phyloP scores from a whole-genome alignment of 2,329 filamentous ascomycete species.

The Xylaria arbuscula region DNA sequence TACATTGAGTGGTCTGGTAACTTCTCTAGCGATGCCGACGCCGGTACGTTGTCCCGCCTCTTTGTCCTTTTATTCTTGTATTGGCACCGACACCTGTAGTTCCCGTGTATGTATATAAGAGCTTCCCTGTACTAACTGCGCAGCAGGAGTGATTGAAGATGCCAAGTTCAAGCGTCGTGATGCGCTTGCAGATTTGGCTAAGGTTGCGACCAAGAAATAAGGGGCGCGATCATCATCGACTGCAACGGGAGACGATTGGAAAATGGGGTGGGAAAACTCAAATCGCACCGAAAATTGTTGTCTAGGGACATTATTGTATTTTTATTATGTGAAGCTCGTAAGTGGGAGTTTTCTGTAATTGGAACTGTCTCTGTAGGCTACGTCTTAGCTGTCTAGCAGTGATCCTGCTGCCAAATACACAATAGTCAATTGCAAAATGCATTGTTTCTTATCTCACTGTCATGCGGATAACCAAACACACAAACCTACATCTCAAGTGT shows the following conservation, averaged over 20 bases:
- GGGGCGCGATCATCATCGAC: background rate
- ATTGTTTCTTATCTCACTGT: background rate
- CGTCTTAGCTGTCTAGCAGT: background rate
- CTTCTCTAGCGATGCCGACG: constrained; percentile 77
- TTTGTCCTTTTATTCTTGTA: background rate
- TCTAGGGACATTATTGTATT: background rate
- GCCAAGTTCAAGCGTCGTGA: constrained; percentile 82
- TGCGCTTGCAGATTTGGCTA: constrained; percentile 73
- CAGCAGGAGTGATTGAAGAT: constrained; percentile 74
- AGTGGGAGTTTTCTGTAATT: background rate
- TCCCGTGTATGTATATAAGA: background rate
- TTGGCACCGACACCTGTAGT: background rate
- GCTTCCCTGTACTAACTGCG: constrained; percentile 32
- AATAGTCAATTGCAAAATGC: too few relatives aligned
- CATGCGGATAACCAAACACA: too few relatives aligned
- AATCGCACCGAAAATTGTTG: background rate
- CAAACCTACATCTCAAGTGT: too few relatives aligned
- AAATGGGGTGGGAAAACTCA: background rate
- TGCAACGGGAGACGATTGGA: background rate
- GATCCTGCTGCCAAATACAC: background rate
- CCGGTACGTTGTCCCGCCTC: constrained; percentile 60
- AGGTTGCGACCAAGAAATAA: constrained; percentile 56
- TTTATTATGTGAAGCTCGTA: background rate
- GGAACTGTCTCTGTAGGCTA: background rate
- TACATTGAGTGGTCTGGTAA: constrained; percentile 76